A percentile compares a stretch with the other conserved stretches of the same genome.
Conservation (phyloP, 345 rosid species). For the Streptanthus diversifolius region DNA sequence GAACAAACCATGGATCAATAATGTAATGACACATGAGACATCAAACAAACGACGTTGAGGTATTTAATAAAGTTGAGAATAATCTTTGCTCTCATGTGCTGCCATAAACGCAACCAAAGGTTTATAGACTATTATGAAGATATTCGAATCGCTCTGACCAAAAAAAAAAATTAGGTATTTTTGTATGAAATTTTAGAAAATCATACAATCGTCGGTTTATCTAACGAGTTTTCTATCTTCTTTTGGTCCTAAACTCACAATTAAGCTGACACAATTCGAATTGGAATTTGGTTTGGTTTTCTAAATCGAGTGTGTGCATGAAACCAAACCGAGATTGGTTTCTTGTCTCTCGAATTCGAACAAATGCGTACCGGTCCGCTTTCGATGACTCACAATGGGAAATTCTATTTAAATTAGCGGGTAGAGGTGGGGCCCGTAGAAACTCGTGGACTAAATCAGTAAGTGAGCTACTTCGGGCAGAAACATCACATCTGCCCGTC, state of each 20-base stretch:
- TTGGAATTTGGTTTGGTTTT: not conserved
- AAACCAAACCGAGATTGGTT: slow-evolving; percentile 17
- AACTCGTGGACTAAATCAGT: slow-evolving; percentile 20
- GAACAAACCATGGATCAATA: not conserved
- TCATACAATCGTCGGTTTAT: not conserved
- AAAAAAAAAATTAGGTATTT: not conserved
- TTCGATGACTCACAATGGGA: slow-evolving; percentile 23
- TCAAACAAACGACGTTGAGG: slow-evolving; percentile 12
- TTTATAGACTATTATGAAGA: not conserved
- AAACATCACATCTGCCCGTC: slow-evolving; percentile 13
- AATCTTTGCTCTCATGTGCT: slow-evolving; percentile 5
- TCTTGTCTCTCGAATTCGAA: slow-evolving; percentile 15
- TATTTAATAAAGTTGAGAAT: not conserved
- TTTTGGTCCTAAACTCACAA: not conserved
- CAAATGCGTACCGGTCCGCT: slow-evolving; percentile 24
- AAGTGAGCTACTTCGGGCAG: slow-evolving; percentile 23
- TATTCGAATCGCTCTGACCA: not conserved
- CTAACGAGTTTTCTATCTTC: too few relatives aligned
- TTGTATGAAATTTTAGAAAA: not conserved
- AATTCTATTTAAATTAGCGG: slow-evolving; percentile 2
- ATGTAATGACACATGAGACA: slow-evolving; percentile 2
- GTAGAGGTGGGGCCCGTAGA: slow-evolving; percentile 12
- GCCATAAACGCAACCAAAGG: slow-evolving; percentile 8
- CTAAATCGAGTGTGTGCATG: not conserved
- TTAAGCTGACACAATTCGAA: not conserved